Percentiles rank a stretch among this genome's conserved stretches.
Conservation (phyloP, 164 flowering plant genomes). For the Aristolochia fimbriata region DNA sequence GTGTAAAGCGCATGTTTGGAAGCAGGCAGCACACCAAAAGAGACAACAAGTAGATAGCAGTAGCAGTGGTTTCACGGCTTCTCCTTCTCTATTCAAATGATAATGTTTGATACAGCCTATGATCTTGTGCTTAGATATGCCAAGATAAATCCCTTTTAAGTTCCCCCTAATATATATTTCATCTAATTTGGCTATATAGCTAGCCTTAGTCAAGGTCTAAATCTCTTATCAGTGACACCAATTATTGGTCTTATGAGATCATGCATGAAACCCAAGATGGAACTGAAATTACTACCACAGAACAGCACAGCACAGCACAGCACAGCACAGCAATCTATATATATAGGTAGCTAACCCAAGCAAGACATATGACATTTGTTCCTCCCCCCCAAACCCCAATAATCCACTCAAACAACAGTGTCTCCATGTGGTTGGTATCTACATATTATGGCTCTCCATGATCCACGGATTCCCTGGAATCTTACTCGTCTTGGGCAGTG, state of each 20-base stretch:
- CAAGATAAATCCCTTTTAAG: background rate
- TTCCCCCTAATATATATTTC: background rate
- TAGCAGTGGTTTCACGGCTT: no score
- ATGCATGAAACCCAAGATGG: background rate
- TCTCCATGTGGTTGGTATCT: no score
- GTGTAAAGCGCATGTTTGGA: constrained; percentile 1
- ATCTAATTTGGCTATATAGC: background rate
- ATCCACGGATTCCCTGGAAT: no score
- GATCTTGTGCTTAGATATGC: background rate
- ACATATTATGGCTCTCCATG: no score
- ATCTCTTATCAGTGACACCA: background rate
- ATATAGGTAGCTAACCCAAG: no score
- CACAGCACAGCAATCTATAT: no score
- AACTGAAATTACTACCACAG: background rate
- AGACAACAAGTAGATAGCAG: background rate
- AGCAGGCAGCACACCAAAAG: constrained; percentile 1
- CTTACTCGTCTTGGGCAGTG: no score
- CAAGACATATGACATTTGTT: no score
- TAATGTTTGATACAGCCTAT: background rate
- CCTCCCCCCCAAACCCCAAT: no score
- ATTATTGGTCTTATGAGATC: constrained; percentile 4
- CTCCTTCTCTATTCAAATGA: background rate
- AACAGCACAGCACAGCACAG: no score
- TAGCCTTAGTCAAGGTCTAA: no score
- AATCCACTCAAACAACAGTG: no score